phyloP scores from a whole-genome alignment of 495 filamentous ascomycete species.

The Achaetomiella virescens region DNA sequence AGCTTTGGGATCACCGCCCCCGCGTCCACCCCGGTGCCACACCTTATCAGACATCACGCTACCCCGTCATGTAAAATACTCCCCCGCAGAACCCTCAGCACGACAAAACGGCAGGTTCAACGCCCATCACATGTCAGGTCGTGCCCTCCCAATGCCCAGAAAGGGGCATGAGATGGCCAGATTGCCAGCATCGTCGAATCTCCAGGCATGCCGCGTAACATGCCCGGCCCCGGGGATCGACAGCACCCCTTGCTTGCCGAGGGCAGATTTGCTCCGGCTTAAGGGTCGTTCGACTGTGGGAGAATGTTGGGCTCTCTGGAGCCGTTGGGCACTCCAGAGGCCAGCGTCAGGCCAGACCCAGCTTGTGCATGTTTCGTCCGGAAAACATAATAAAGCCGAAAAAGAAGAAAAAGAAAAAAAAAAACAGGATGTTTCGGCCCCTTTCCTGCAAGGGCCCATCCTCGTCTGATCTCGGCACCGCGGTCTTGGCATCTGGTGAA shows the following conservation, averaged over 20 bases:
- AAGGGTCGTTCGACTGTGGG: too few species aligned
- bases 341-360: neutral
- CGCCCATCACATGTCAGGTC: too few species aligned
- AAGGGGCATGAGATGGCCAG: neutral
- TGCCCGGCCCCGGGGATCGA: neutral
- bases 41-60: neutral
- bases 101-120: neutral
- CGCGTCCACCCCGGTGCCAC: neutral
- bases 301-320: too few species aligned
- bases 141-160: too few species aligned
- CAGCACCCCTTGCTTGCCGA: neutral
- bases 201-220: neutral
- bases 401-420: neutral
- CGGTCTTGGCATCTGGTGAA: conserved; percentile 1
- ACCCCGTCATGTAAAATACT: neutral
- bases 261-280: neutral
- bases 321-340: neutral
- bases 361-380: neutral
- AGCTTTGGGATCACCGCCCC: neutral
- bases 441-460: neutral
- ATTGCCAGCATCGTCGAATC: neutral
- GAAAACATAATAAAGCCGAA: neutral
- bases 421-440: neutral
- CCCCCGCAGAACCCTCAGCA: neutral
- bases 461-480: neutral